phyloP scores from a whole-genome alignment of 495 filamentous ascomycete genomes.

The Xylaria sp. region DNA sequence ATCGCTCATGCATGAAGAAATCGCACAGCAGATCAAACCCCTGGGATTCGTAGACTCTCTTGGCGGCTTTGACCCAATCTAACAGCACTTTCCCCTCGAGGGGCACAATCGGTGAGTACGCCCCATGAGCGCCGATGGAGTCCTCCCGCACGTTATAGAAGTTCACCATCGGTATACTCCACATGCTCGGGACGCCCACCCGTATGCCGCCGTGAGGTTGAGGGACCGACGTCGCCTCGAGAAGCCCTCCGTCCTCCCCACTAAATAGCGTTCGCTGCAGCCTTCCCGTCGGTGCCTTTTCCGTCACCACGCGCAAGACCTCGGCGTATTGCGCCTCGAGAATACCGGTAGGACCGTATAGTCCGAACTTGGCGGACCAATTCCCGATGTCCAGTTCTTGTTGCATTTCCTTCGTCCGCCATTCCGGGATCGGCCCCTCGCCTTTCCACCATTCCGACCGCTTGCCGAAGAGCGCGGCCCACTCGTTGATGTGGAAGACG shows the following conservation, averaged over 20 bases:
- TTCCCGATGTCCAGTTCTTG: conserved; percentile 50
- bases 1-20: conserved; percentile 54
- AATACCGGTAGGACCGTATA: conserved; percentile 53
- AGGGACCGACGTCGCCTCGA: conserved; percentile 48
- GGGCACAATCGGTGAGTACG: conserved; percentile 53
- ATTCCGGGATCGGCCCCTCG: conserved; percentile 54
- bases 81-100: conserved; percentile 46
- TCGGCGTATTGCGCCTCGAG: conserved; percentile 57
- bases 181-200: conserved; percentile 50
- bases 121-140: conserved; percentile 50
- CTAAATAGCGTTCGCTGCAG: conserved; percentile 47
- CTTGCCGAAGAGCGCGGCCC: conserved; percentile 54
- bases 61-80: conserved; percentile 48
- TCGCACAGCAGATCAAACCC: conserved; percentile 52
- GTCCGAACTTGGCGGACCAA: conserved; percentile 56
- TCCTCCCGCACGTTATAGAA: conserved; percentile 41
- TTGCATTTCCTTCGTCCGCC: conserved; percentile 51
- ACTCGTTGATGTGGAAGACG: conserved; percentile 55
- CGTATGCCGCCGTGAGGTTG: conserved; percentile 47
- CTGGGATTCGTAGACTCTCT: conserved; percentile 47
- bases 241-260: conserved; percentile 43
- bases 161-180: conserved; percentile 51
- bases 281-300: conserved; percentile 46
- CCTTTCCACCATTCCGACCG: conserved; percentile 54
- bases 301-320: conserved; percentile 44